Evolutionary conservation across 208 protist species (phyloP).

Genomic region (Crithidia brevicula): DNA sequence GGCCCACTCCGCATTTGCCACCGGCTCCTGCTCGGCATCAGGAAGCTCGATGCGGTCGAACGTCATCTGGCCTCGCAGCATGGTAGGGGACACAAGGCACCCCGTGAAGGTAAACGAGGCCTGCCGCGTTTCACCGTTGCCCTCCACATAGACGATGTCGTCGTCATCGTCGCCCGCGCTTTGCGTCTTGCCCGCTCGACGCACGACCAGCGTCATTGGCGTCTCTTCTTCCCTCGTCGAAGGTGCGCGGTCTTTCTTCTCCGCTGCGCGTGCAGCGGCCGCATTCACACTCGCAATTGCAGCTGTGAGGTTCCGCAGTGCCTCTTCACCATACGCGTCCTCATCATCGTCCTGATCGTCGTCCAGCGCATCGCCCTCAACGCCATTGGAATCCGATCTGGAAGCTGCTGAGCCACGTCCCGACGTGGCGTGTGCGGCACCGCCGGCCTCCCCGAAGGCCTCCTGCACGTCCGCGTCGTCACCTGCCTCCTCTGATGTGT

Average conservation of each 20-base stretch:
- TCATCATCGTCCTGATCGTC: slow-evolving; percentile 21
- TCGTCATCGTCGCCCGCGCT: slow-evolving; percentile 8
- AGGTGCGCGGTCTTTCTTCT: not conserved
- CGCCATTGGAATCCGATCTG: no score
- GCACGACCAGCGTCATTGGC: slow-evolving; percentile 20
- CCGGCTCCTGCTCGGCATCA: slow-evolving; percentile 22
- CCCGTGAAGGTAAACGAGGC: slow-evolving; percentile 62
- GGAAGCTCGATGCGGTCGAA: slow-evolving; percentile 46
- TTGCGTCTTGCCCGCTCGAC: not conserved
- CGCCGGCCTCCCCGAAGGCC: not conserved
- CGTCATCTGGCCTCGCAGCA: slow-evolving; percentile 54
- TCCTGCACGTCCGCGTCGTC: slow-evolving; percentile 5
- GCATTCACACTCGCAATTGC: not conserved
- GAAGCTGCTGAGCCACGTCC: no score
- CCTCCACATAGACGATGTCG: slow-evolving; percentile 30
- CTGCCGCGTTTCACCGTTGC: slow-evolving; percentile 53
- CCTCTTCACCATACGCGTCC: slow-evolving; percentile 2
- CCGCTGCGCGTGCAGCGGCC: not conserved
- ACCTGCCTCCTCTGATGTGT: slow-evolving; percentile 10
- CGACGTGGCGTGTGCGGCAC: no score
- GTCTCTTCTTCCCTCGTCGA: not conserved
- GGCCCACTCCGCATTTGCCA: slow-evolving; percentile 55
- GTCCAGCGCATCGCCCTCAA: slow-evolving; percentile 2
- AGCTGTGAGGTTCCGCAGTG: not conserved
- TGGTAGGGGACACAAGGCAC: slow-evolving; percentile 35